Evolutionary conservation across 768 basidiomycete genomes (phyloP).

Genomic region (Leccinum fibrillosum): DNA sequence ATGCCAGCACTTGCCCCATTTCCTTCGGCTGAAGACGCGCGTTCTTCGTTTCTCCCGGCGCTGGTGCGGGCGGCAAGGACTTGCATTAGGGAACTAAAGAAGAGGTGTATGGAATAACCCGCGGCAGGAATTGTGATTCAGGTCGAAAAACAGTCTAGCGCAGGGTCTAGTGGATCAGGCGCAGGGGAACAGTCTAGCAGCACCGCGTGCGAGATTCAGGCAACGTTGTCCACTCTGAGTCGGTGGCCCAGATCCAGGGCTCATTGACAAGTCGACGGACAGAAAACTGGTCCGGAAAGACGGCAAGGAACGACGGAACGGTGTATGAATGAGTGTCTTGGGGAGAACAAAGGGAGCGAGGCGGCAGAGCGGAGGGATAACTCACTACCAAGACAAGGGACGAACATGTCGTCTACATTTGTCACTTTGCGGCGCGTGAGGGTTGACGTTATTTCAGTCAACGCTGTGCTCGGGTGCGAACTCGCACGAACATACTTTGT

Average conservation of each 20-base stretch:
- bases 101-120: not conserved
- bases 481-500: not conserved
- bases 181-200: constrained; percentile 7
- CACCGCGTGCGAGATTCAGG: constrained; percentile 22
- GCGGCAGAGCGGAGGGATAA: constrained; percentile 7
- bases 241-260: not conserved
- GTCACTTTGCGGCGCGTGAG: not conserved
- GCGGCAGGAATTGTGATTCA: not conserved
- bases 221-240: constrained; percentile 4
- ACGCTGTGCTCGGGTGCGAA: constrained; percentile 1
- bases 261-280: constrained; percentile 8
- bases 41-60: constrained; percentile 8
- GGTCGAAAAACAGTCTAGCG: not conserved
- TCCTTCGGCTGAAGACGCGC: constrained; percentile 35
- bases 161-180: not conserved
- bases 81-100: constrained; percentile 11
- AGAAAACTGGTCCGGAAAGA: not conserved
- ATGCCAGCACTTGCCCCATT: constrained; percentile 51
- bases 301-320: not conserved
- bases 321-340: not conserved
- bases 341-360: not conserved
- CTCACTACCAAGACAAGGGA: constrained; percentile 12
- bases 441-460: constrained; percentile 16
- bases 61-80: constrained; percentile 4
- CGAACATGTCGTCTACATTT: constrained; percentile 1